Percentiles rank a stretch among this genome's conserved stretches.
These are phyloP conservation scores for Pleurotus cornucopiae DNA, from an alignment of 768 basidiomycete species.

Conservation along the genomic window DNA sequence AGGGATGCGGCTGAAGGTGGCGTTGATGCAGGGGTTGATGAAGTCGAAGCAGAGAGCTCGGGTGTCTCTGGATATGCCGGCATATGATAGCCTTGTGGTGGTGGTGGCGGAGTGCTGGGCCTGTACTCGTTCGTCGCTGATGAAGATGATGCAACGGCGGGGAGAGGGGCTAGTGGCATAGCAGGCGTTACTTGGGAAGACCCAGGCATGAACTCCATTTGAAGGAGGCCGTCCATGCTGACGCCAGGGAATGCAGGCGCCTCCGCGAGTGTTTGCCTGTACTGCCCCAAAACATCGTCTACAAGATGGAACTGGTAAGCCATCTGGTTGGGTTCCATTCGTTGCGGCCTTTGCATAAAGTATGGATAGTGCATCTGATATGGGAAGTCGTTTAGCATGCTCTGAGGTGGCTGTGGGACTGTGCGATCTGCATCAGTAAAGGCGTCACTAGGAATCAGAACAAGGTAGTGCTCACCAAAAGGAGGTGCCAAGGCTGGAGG, in stretches of 20 bases:
- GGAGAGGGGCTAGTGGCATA: background rate
- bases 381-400: background rate
- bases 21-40: constrained; percentile 9
- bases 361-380: background rate
- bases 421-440: too few species aligned
- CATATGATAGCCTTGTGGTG: background rate
- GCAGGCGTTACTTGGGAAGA: background rate
- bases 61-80: background rate
- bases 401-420: too few species aligned
- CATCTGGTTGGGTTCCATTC: background rate
- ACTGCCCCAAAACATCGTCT: background rate
- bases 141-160: background rate
- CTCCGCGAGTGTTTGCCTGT: background rate
- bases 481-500: background rate
- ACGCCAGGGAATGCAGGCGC: background rate
- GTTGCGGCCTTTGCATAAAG: background rate
- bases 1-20: constrained; percentile 2
- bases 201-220: background rate
- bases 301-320: background rate
- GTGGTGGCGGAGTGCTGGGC: background rate
- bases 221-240: background rate
- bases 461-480: background rate
- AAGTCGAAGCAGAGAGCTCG: constrained; percentile 8
- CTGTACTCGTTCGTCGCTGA: background rate
- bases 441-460: too few species aligned